These are phyloP conservation scores for Penicillium oxalicum DNA, from an alignment of 2,329 filamentous ascomycete genomes.

Conservation along the genomic window DNA sequence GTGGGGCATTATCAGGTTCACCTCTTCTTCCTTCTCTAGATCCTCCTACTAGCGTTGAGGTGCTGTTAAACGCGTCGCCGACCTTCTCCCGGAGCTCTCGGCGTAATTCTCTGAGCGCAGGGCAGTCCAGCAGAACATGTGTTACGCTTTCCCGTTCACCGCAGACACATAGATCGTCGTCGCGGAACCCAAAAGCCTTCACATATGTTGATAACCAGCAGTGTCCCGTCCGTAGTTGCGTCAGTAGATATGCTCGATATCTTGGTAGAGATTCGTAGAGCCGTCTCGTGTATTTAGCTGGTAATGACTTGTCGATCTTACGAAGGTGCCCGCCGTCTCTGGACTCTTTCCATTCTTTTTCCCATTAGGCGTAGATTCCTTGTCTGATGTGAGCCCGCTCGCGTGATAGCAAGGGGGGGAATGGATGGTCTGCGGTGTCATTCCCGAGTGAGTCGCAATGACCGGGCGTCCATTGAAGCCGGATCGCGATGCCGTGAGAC, in stretches of 20 bases:
- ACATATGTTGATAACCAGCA: not conserved
- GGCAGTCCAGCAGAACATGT: not conserved
- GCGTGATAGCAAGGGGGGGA: not conserved
- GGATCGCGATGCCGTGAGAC: conserved; percentile 5
- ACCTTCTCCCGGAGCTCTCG: not conserved
- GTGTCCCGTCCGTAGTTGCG: not conserved
- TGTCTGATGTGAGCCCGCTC: not conserved
- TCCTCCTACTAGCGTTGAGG: not conserved
- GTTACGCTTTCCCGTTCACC: not conserved
- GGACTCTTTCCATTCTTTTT: conserved; percentile 1
- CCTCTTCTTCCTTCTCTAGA: not conserved
- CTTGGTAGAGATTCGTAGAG: not conserved
- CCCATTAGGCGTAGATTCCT: not conserved
- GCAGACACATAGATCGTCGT: not conserved
- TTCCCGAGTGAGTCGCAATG: conserved; percentile 3
- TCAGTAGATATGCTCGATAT: not conserved
- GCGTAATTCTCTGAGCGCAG: not conserved
- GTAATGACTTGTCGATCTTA: conserved; percentile 2
- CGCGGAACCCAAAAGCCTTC: not conserved
- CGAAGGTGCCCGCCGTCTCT: conserved; percentile 1
- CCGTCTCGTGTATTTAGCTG: conserved; percentile 2
- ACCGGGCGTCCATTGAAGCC: conserved; percentile 11
- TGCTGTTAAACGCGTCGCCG: not conserved
- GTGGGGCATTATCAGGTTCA: too few relatives aligned
- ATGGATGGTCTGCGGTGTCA: not conserved